These are phyloP conservation scores for Arthrinium phaeospermum DNA, from an alignment of 2,329 filamentous ascomycete species.

Conservation along the genomic window DNA sequence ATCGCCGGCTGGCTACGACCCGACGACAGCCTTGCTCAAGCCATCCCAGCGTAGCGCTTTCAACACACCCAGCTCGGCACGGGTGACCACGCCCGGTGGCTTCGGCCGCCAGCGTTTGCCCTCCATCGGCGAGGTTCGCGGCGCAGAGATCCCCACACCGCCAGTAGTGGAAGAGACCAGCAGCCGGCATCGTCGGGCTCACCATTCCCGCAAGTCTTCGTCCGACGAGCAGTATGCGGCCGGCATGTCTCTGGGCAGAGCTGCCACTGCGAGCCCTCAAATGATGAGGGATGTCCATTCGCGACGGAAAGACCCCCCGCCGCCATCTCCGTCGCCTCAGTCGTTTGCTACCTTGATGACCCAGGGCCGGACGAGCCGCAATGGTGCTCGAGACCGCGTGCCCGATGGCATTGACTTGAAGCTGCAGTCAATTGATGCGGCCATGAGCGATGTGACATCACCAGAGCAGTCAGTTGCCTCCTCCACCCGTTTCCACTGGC, in stretches of 20 bases:
- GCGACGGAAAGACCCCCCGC: conserved; percentile 51
- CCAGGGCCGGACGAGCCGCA: conserved; percentile 63
- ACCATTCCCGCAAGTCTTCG: conserved; percentile 45
- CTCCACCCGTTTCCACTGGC: conserved; percentile 61
- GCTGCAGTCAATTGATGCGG: conserved; percentile 61
- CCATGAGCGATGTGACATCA: conserved; percentile 59
- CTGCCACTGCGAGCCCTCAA: conserved; percentile 71
- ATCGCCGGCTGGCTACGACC: conserved; percentile 72
- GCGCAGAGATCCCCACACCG: conserved; percentile 33
- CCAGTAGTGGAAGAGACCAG: conserved; percentile 27
- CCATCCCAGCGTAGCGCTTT: conserved; percentile 71
- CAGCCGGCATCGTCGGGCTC: conserved; percentile 31
- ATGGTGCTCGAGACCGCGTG: conserved; percentile 79
- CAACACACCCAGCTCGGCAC: conserved; percentile 72
- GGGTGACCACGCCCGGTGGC: conserved; percentile 64
- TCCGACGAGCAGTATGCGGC: conserved; percentile 47
- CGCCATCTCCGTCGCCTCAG: conserved; percentile 72
- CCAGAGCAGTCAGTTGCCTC: conserved; percentile 61
- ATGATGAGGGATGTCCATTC: conserved; percentile 59
- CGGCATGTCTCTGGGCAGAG: conserved; percentile 62
- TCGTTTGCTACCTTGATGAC: conserved; percentile 68
- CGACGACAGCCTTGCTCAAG: conserved; percentile 70
- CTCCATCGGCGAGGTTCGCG: conserved; percentile 74
- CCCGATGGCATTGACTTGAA: conserved; percentile 72
- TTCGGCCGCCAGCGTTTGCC: conserved; percentile 71